Base-by-base conservation (phyloP, 1,284 basidiomycete species). In the Schizophyllum commune region DNA sequence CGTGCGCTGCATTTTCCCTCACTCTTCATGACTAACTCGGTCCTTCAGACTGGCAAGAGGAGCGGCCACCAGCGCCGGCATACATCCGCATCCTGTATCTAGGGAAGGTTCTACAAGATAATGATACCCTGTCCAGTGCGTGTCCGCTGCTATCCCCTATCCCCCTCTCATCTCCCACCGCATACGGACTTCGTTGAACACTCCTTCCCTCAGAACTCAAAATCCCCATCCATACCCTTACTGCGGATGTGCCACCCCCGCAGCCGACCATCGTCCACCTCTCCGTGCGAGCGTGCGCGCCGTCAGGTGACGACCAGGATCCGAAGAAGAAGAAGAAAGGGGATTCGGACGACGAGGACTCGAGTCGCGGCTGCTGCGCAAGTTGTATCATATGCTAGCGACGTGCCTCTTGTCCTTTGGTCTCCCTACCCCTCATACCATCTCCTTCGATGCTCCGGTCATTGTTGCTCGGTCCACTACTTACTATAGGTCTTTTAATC, bases 61-160 rank as follows among this genome's bases (percentile, higher is more conserved):
- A 89, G 62, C 84, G 86, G 57, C 92, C 92, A 0, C 88, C 90
- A 11, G 86, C 88, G 8, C 90, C 91, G 0, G 85, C 84, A 4
- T 91, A 87, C 75, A 78, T 94, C 61, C 83, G 92, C 47, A 80
- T 95, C 52, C 75, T 94, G 1, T 86, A 92, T 71, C 78, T 93
- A 13, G 92, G 92, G n/a, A 85, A 87, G 69, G 88, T 94, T 69
- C 74, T 94, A 52, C 86, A 90, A 68, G 92, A 94, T 69, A 91
- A 94, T 55, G 89, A 92, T 60, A 90, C 86, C 4, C 77, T 94
- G 52, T 69, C 79, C 20, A 82, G 86, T 88, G 61, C 55, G 80
- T 65, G 27, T 27, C 27, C 11, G 17, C 8, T 27, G 60, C 62
- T 32, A 59, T n/a, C n/a, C n/a, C n/a, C n/a, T n/a, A n/a, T n/a